phyloP scores from a whole-genome alignment of 2,329 filamentous ascomycete genomes.

The Erysiphe pulchra region DNA sequence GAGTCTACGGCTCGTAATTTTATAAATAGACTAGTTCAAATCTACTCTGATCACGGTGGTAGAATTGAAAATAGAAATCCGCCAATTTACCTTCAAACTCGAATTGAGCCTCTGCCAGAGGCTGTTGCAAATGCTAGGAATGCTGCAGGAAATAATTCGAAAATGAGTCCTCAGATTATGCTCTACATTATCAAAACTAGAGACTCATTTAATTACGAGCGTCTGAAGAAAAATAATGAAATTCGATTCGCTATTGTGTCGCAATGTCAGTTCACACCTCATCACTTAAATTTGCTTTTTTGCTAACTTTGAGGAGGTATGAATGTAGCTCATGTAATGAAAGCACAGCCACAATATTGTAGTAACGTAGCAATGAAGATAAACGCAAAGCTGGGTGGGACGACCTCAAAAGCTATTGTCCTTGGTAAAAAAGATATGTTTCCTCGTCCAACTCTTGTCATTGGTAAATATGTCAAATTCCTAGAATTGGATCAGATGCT shows the following conservation, averaged over 20 bases:
- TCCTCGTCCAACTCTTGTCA: conserved; percentile 43
- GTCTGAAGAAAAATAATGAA: conserved; percentile 74
- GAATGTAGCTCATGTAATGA: conserved; percentile 41
- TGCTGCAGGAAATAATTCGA: conserved; percentile 5
- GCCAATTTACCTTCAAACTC: conserved; percentile 13
- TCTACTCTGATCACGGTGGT: conserved; percentile 36
- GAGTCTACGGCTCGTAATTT: conserved; percentile 24
- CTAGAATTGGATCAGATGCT: neutral
- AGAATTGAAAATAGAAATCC: conserved; percentile 21
- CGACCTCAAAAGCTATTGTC: conserved; percentile 25
- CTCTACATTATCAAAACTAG: conserved; percentile 54
- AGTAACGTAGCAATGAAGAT: conserved; percentile 94
- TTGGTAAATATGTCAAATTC: conserved; percentile 21
- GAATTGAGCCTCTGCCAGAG: conserved; percentile 3
- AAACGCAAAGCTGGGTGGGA: conserved; percentile 80
- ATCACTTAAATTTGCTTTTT: neutral
- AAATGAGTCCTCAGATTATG: conserved; percentile 38
- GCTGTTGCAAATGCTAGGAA: conserved; percentile 3
- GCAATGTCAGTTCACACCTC: conserved; percentile 22
- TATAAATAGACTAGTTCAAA: conserved; percentile 31
- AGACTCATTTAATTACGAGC: conserved; percentile 47
- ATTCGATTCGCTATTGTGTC: conserved; percentile 63
- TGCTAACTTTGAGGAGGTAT: conserved; percentile 25
- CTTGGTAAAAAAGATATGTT: conserved; percentile 15
- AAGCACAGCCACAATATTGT: conserved; percentile 56